phyloP scores from a whole-genome alignment of 495 filamentous ascomycete genomes.

The Aspergillus kassunensis region DNA sequence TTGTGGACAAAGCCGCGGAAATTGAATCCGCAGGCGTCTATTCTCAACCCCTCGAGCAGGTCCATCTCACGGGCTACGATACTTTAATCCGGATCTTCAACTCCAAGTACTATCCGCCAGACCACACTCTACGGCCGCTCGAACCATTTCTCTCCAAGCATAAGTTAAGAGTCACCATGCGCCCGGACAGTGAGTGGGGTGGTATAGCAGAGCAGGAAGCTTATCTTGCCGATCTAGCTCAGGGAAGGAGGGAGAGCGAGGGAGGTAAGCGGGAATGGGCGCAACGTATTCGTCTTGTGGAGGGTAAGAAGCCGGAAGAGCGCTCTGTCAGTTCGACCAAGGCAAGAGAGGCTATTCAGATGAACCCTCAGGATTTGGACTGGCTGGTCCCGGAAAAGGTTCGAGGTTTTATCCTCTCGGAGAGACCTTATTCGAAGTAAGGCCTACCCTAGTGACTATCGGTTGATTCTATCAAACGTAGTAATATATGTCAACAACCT shows the following conservation, averaged over 20 bases:
- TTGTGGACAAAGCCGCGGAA: slow-evolving; percentile 74
- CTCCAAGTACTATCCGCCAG: slow-evolving; percentile 74
- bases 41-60: slow-evolving; percentile 48
- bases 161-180: slow-evolving; percentile 65
- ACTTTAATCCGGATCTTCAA: slow-evolving; percentile 81
- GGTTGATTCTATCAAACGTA: not conserved
- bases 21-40: slow-evolving; percentile 57
- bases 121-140: slow-evolving; percentile 52
- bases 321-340: slow-evolving; percentile 72
- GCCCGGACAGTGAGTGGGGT: slow-evolving; percentile 67
- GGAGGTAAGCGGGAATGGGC: slow-evolving; percentile 67
- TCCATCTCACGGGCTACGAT: slow-evolving; percentile 85
- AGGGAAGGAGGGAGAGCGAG: slow-evolving; percentile 48
- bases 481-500: slow-evolving; percentile 7
- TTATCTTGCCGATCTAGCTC: slow-evolving; percentile 51
- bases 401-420: slow-evolving; percentile 49
- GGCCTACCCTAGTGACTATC: not conserved
- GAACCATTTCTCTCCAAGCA: slow-evolving; percentile 66
- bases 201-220: slow-evolving; percentile 51
- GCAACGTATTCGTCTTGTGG: slow-evolving; percentile 63
- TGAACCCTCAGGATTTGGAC: slow-evolving; percentile 52
- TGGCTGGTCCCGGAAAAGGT: slow-evolving; percentile 63
- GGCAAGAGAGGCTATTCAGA: slow-evolving; percentile 60
- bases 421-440: slow-evolving; percentile 31
- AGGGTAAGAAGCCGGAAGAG: slow-evolving; percentile 51